phyloP scores from a whole-genome alignment of 352 stramenopile genomes.

The Pythium coloratum region DNA sequence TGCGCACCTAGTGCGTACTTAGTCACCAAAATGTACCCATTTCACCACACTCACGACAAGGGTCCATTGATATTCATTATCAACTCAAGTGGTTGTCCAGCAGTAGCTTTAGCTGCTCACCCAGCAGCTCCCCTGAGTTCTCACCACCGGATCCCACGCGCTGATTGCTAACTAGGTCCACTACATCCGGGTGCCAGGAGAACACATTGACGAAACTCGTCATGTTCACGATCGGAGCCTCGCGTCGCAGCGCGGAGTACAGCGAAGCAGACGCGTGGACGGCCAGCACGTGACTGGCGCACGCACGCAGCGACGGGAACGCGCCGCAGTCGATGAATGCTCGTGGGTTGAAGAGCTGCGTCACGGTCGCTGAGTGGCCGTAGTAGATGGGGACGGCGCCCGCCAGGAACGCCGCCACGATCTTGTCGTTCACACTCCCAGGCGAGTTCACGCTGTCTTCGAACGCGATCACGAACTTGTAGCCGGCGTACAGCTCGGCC shows the following conservation, averaged over 20 bases:
- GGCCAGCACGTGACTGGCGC: conserved; percentile 35
- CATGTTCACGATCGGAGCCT: conserved; percentile 36
- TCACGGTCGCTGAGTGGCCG: conserved; percentile 42
- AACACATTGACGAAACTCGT: conserved; percentile 36
- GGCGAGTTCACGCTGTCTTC: conserved; percentile 39
- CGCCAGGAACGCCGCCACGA: conserved; percentile 60
- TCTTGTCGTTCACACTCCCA: conserved; percentile 69
- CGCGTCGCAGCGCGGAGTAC: conserved; percentile 36
- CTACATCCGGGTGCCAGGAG: conserved; percentile 45
- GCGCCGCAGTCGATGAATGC: conserved; percentile 56
- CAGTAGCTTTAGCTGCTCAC: conserved; percentile 6
- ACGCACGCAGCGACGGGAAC: conserved; percentile 41
- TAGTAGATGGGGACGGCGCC: conserved; percentile 60
- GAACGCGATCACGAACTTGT: conserved; percentile 75
- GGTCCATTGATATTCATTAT: neutral
- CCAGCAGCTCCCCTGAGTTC: neutral
- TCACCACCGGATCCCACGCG: neutral
- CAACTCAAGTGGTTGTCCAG: neutral
- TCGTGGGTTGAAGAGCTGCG: conserved; percentile 42
- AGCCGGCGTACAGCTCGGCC: conserved; percentile 19
- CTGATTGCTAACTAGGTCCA: conserved; percentile 1
- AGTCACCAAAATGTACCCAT: neutral
- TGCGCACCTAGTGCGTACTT: conserved; percentile 1
- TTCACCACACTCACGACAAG: neutral
- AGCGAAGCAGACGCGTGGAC: conserved; percentile 36